A percentile compares a stretch with the other conserved stretches of the same genome.
Evolutionary conservation across 192 early-diverging fungal genomes (phyloP).

Genomic region (Rhizophlyctis rosea): DNA sequence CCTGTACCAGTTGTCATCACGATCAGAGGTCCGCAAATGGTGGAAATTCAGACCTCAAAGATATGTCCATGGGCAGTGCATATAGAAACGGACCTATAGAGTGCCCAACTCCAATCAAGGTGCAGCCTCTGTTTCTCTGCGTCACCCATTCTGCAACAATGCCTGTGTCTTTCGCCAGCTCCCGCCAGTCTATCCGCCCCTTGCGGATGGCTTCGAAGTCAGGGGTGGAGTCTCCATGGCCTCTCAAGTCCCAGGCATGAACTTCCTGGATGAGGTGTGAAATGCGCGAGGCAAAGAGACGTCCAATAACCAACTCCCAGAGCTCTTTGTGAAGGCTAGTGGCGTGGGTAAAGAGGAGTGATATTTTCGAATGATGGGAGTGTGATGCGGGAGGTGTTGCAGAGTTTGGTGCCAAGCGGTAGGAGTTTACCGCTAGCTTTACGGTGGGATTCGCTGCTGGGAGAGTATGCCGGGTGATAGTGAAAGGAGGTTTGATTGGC

Average conservation of each 20-base stretch:
- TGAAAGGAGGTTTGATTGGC: background rate
- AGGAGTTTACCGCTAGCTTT: slow-evolving; percentile 7
- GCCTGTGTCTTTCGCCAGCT: slow-evolving; percentile 46
- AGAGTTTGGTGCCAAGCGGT: too few species aligned
- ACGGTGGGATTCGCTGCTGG: slow-evolving; percentile 2
- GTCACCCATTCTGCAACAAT: slow-evolving; percentile 41
- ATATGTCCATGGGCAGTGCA: too few species aligned
- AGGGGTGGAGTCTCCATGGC: slow-evolving; percentile 57
- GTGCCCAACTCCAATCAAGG: slow-evolving; percentile 59
- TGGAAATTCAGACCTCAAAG: too few species aligned
- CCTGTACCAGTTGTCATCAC: too few species aligned
- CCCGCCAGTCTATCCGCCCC: slow-evolving; percentile 39
- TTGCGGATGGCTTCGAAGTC: slow-evolving; percentile 39
- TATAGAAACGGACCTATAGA: slow-evolving; percentile 31
- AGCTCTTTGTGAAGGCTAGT: slow-evolving; percentile 61
- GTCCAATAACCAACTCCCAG: slow-evolving; percentile 49
- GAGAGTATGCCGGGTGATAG: background rate
- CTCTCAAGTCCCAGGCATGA: slow-evolving; percentile 52
- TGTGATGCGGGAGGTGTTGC: too few species aligned
- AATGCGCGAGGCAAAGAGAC: slow-evolving; percentile 22
- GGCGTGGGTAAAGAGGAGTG: slow-evolving; percentile 53
- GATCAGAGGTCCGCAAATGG: too few species aligned
- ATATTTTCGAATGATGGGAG: background rate
- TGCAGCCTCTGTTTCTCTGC: slow-evolving; percentile 19
- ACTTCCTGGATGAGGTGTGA: slow-evolving; percentile 27